Base-by-base conservation (phyloP, 495 filamentous ascomycete genomes). In the Melanomma pulvis-pyrius region DNA sequence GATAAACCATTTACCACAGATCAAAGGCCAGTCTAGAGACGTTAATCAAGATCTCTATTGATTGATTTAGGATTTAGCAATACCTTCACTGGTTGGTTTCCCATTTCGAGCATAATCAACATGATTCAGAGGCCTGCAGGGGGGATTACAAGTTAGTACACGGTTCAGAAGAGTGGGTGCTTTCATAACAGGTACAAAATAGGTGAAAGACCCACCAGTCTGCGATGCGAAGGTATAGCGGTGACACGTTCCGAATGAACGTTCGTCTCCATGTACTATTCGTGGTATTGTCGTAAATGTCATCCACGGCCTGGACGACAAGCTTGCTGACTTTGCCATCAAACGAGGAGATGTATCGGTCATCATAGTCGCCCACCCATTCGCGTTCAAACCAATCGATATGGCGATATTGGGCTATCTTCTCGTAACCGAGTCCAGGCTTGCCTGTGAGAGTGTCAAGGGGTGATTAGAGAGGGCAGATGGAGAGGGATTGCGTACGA, bases 1-100 rank as follows among this genome's bases (percentile, higher is more conserved):
- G 39, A 67, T 26, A 32, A 72, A 50, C 65, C 66, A 72, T 53
- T 69, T 72, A 3, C 48, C 57, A 30, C 26, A 55, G 8, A 61
- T 51, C 41, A 65, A 24, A 13, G 62, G 51, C 44, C 41, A 58
- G 26, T 71, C 52, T 67, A 47, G 21, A 11, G n/a, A 13, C 4
- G 48, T 34, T 25, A 53, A 28, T 30, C 24, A n/a, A 8, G 9
- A n/a, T 15, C n/a, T 19, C 26, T 22, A 9, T 26, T n/a, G 21
- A 21, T n/a, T 13, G 19, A 52, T 25, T 11, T 8, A 7, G 22
- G 21, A 29, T 7, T 7, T 25, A 9, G 48, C 4, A 21, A n/a
- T 46, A 63, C 60, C 60, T 44, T 56, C 63, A 32, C 47, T 63
- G 7, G 49, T 65, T 13, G 49, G 47, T 9, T 34, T 50, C 2